Evolutionary conservation across 2,329 filamentous ascomycete species (phyloP).

Genomic region (Uncinocarpus reesii): DNA sequence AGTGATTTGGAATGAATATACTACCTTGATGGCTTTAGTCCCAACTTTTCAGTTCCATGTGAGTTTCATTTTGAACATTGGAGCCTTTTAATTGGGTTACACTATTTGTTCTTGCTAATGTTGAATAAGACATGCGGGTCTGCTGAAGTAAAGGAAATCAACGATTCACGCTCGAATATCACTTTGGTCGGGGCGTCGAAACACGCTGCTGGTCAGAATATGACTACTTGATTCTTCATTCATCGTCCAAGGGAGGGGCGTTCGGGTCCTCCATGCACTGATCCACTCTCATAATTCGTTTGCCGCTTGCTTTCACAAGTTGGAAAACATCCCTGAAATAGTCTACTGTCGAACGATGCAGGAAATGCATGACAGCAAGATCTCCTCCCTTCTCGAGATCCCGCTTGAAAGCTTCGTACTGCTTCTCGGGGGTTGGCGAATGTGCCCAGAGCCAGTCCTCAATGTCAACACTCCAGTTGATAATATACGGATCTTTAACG

Average conservation of each 20-base stretch:
- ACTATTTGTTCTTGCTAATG: not conserved
- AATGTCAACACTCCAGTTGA: constrained; percentile 61
- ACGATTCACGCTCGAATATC: too few species aligned
- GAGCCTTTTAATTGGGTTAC: not conserved
- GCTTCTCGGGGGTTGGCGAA: constrained; percentile 53
- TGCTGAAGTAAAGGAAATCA: not conserved
- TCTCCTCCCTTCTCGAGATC: constrained; percentile 54
- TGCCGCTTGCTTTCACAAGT: constrained; percentile 53
- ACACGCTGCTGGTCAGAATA: not conserved
- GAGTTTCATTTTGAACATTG: not conserved
- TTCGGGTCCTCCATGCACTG: constrained; percentile 56
- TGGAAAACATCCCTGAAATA: constrained; percentile 56
- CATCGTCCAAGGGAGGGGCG: constrained; percentile 36
- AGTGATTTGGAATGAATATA: too few species aligned
- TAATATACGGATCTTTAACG: constrained; percentile 47
- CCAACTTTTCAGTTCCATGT: too few species aligned
- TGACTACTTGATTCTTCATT: not conserved
- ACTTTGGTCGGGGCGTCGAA: not conserved
- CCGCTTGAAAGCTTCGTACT: constrained; percentile 54
- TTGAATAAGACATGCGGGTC: not conserved
- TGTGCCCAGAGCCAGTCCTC: constrained; percentile 61
- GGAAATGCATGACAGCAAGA: constrained; percentile 59
- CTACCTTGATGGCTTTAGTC: too few species aligned
- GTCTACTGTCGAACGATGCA: constrained; percentile 53
- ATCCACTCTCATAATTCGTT: constrained; percentile 56